Evolutionary conservation across 2,329 filamentous ascomycete genomes (phyloP), one percentile per base, ranked within the genome.

Genomic region (Diplocarpon rosae): DNA sequence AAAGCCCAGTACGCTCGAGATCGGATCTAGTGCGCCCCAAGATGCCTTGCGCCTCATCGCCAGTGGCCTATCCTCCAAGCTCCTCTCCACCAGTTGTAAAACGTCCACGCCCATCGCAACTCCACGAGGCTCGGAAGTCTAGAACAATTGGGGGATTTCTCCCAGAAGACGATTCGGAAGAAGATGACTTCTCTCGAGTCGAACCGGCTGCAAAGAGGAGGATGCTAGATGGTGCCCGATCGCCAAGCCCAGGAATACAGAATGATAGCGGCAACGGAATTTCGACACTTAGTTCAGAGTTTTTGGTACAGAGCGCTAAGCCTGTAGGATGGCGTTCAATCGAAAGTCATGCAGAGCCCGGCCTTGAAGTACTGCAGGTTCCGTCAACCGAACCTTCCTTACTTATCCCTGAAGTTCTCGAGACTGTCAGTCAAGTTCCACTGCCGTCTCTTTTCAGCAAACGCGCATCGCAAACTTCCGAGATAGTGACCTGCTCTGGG

Each of bases 1-100:
- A 55, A 32, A 57, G 51, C 7, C 55, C 57, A 28, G 27, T 54
- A 15, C 48, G 49, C 45, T 44, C 53, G 8, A 47, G 43, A 40
- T 39, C 34, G 17, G 47, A 43, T 16, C 20, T 31, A 8, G 20
- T 47, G 15, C 28, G 32, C 20, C 34, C 39, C 47, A 67, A 55
- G 35, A 83, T 83, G 77, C 65, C 75, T 20, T 68, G 72, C 31
- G 68, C 73, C 32, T 80, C 79, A 6, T 80, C 79, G 12, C 74
- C 78, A 2, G 62, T 78, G 15, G 58, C 67, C 39, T 60, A 61
- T 37, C 56, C 58, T 9, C 47, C 39, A 11, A 59, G 52, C 34
- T 59, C 58, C 13, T 56, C 58, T 29, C 57, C 60, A 7, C 52
- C 53, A n/a, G 17, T 33, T 1, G 47, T 52, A 8, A 71, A 71